Evolutionary conservation across 441 rosid species (phyloP).

Genomic region (Populus hybrid): DNA sequence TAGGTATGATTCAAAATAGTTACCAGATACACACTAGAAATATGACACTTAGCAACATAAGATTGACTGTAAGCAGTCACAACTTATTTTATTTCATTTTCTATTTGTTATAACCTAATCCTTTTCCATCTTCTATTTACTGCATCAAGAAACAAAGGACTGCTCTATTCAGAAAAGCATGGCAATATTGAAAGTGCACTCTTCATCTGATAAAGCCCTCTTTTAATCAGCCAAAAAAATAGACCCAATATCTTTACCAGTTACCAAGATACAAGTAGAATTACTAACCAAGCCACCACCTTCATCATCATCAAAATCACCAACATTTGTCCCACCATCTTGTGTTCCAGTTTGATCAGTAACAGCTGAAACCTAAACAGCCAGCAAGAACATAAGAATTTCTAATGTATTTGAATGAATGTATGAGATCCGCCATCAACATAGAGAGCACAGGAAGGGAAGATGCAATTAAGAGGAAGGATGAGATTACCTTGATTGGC

Average conservation of each 20-base stretch:
- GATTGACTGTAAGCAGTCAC: not conserved
- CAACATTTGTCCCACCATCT: constrained; percentile 64
- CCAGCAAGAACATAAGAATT: constrained; percentile 6
- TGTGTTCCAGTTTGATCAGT: constrained; percentile 77
- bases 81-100: too few relatives aligned
- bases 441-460: not conserved
- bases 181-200: not conserved
- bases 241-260: not conserved
- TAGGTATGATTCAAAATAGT: constrained; percentile 1
- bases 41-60: not conserved
- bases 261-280: not conserved
- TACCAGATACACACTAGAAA: too few relatives aligned
- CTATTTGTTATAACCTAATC: not conserved
- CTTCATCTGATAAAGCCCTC: not conserved
- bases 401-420: not conserved
- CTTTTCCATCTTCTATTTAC: not conserved
- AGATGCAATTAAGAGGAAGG: not conserved
- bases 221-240: not conserved
- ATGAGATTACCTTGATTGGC: constrained; percentile 65
- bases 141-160: not conserved
- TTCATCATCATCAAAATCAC: constrained; percentile 96
- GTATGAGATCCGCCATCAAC: not conserved
- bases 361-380: constrained; percentile 79
- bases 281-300: constrained; percentile 94
- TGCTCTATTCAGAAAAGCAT: not conserved